phyloP scores from a whole-genome alignment of 305 asterid genomes.

The Withania somnifera region DNA sequence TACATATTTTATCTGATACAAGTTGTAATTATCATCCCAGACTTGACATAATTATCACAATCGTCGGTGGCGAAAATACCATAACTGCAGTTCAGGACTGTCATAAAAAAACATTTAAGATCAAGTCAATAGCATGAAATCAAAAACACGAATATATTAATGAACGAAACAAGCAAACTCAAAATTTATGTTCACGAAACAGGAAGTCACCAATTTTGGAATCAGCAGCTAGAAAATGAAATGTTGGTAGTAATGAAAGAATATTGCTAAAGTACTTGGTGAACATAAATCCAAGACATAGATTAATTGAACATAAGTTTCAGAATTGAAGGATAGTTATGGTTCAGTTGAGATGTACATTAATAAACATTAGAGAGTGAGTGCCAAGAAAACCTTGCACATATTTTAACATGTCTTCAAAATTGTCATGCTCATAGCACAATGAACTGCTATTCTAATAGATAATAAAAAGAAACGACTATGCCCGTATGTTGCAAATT shows the following conservation, averaged over 20 bases:
- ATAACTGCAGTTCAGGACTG: slow-evolving; percentile 34
- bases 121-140: not conserved
- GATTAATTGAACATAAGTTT: not conserved
- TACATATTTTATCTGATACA: slow-evolving; percentile 53
- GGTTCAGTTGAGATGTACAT: not conserved
- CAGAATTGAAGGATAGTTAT: not conserved
- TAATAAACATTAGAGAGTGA: not conserved
- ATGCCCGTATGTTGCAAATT: not conserved
- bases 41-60: slow-evolving; percentile 75
- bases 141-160: too few species aligned
- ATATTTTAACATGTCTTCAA: too few species aligned
- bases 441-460: too few species aligned
- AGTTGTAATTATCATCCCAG: slow-evolving; percentile 83
- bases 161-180: too few species aligned
- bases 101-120: not conserved
- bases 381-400: not conserved
- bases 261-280: not conserved
- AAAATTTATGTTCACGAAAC: not conserved
- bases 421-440: too few species aligned
- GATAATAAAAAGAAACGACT: too few species aligned
- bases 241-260: not conserved
- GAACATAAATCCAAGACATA: not conserved
- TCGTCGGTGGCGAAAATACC: slow-evolving; percentile 97
- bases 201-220: not conserved
- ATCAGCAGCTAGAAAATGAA: not conserved